Evolutionary conservation across 1,284 basidiomycete species (phyloP).

Genomic region (Veloboletus limbatus): DNA sequence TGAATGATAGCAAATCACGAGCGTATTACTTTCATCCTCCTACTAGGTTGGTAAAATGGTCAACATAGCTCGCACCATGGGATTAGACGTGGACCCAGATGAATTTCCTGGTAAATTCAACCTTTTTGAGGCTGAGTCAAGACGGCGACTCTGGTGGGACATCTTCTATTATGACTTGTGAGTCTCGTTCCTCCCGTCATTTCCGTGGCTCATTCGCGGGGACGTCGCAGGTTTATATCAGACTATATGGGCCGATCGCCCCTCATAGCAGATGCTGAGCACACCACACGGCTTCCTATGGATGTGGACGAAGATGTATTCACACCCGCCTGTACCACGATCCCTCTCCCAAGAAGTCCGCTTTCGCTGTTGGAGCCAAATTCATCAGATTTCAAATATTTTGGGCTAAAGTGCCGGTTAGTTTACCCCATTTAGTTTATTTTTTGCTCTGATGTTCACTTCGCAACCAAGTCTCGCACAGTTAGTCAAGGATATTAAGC

Average conservation of each 20-base stretch:
- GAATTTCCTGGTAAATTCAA: constrained; percentile 42
- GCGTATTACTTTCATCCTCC: not conserved
- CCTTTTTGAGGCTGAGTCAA: constrained; percentile 56
- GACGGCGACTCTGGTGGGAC: constrained; percentile 71
- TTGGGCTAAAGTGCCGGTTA: constrained; percentile 48
- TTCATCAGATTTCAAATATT: constrained; percentile 38
- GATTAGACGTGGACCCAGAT: constrained; percentile 59
- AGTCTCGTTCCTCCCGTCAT: constrained; percentile 29
- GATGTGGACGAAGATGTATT: constrained; percentile 55
- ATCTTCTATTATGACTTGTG: constrained; percentile 70
- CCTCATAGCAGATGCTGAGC: constrained; percentile 42
- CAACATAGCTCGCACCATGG: constrained; percentile 61
- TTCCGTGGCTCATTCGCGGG: constrained; percentile 9
- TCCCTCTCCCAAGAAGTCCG: constrained; percentile 39
- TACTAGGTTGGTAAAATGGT: constrained; percentile 64
- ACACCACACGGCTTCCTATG: constrained; percentile 34
- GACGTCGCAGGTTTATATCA: constrained; percentile 54
- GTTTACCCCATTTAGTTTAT: constrained; percentile 15
- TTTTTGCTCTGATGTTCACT: constrained; percentile 8
- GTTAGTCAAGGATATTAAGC: constrained; percentile 49
- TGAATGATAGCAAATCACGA: constrained; percentile 25
- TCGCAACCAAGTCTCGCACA: constrained; percentile 38
- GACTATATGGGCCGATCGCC: constrained; percentile 61
- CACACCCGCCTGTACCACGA: constrained; percentile 41
- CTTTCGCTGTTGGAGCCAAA: constrained; percentile 30